phyloP scores from a whole-genome alignment of 305 asterid genomes.

The Withania somnifera region DNA sequence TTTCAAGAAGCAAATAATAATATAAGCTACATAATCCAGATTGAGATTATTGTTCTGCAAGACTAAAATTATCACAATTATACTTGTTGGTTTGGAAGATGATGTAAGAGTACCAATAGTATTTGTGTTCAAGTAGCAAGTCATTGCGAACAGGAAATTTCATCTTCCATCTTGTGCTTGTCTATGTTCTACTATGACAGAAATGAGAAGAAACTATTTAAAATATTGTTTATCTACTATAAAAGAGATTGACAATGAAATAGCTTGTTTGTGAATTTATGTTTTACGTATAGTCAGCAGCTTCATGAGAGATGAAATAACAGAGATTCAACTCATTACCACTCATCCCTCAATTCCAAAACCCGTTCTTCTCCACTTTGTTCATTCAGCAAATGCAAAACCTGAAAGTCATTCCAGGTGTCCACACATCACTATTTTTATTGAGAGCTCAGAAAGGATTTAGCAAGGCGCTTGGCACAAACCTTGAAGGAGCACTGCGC shows the following conservation, averaged over 20 bases:
- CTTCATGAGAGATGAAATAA: neutral
- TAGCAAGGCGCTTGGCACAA: conserved; percentile 16
- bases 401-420: conserved; percentile 33
- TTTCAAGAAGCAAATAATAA: neutral
- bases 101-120: neutral
- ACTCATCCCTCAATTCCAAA: conserved; percentile 77
- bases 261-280: neutral
- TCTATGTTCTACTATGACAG: neutral
- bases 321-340: conserved; percentile 38
- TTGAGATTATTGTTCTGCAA: neutral
- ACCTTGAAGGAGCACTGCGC: conserved; percentile 57
- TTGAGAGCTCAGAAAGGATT: conserved; percentile 11
- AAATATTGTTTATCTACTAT: neutral
- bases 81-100: neutral
- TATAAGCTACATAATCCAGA: neutral
- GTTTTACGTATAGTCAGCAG: neutral
- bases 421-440: conserved; percentile 10
- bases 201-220: neutral
- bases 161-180: neutral
- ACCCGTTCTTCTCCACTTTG: conserved; percentile 74
- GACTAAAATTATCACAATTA: neutral
- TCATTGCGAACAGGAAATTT: neutral
- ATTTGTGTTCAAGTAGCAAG: neutral
- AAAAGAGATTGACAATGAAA: neutral
- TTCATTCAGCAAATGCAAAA: conserved; percentile 73